A percentile compares a stretch with the other conserved stretches of the same genome.
Evolutionary conservation across 805 yeast genomes (phyloP).

Genomic region (Metschnikowia peoriensis): DNA sequence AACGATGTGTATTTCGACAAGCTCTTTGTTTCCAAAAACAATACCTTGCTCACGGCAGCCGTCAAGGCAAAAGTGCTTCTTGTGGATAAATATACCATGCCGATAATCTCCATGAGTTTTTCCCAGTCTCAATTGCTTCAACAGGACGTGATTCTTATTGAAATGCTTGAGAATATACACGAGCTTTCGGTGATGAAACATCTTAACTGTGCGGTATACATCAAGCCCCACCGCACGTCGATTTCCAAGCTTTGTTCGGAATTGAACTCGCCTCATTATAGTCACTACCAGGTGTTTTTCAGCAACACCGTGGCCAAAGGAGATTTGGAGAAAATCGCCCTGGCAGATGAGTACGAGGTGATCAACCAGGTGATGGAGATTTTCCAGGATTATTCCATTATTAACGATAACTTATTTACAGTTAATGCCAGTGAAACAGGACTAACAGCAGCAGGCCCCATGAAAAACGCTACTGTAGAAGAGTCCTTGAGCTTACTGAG

Average conservation of each 20-base stretch:
- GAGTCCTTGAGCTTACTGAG: constrained; percentile 47
- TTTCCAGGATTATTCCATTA: constrained; percentile 77
- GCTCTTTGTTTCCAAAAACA: constrained; percentile 19
- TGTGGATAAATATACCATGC: constrained; percentile 76
- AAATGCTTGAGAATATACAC: constrained; percentile 54
- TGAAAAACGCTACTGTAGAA: constrained; percentile 36
- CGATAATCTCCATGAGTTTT: constrained; percentile 82
- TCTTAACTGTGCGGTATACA: constrained; percentile 74
- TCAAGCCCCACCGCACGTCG: constrained; percentile 68
- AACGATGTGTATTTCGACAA: constrained; percentile 19
- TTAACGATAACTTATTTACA: constrained; percentile 65
- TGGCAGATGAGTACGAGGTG: constrained; percentile 82
- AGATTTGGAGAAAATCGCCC: constrained; percentile 84
- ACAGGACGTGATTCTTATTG: constrained; percentile 82
- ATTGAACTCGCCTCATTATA: constrained; percentile 74
- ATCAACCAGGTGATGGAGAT: constrained; percentile 76
- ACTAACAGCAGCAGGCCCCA: constrained; percentile 1
- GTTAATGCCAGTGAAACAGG: constrained; percentile 38
- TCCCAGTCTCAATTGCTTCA: constrained; percentile 83
- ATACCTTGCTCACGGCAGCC: constrained; percentile 20
- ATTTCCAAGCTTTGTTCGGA: constrained; percentile 63
- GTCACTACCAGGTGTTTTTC: constrained; percentile 73
- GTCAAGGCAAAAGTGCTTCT: constrained; percentile 66
- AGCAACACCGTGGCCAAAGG: constrained; percentile 72
- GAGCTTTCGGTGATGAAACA: constrained; percentile 63